Evolutionary conservation across 176 grass and related monocot genomes (phyloP).

Genomic region (Carex scoparia): DNA sequence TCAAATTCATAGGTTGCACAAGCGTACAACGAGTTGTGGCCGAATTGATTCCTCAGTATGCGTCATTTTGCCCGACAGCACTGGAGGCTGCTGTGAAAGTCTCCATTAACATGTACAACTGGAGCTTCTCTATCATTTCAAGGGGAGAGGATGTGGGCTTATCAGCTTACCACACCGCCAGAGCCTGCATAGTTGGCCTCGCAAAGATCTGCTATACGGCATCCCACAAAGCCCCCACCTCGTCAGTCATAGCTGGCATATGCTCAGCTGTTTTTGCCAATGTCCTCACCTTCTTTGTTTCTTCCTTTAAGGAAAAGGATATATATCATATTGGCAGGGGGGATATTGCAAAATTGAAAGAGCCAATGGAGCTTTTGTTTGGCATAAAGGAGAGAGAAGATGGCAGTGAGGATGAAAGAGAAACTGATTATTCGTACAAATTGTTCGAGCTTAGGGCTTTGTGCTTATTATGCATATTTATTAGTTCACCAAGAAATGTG

Average conservation of each 20-base stretch:
- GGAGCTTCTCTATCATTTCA: constrained; percentile 59
- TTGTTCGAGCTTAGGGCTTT: constrained; percentile 68
- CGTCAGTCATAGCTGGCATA: constrained; percentile 73
- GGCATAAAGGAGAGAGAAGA: constrained; percentile 48
- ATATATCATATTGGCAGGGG: constrained; percentile 51
- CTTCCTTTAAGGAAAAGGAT: constrained; percentile 79
- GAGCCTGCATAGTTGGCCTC: constrained; percentile 70
- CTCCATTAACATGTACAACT: constrained; percentile 83
- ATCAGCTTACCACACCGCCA: constrained; percentile 59
- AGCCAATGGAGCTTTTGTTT: constrained; percentile 46
- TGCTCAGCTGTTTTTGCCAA: constrained; percentile 62
- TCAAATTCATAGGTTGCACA: constrained; percentile 46
- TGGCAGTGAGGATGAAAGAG: constrained; percentile 19
- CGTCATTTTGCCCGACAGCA: constrained; percentile 75
- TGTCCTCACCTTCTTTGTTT: constrained; percentile 78
- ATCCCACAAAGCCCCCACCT: constrained; percentile 68
- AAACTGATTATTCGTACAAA: constrained; percentile 31
- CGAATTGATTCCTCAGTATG: constrained; percentile 82
- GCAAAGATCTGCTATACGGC: constrained; percentile 74
- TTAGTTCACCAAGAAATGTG: constrained; percentile 66
- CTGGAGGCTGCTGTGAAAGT: constrained; percentile 81
- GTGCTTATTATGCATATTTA: constrained; percentile 75
- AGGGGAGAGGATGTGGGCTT: constrained; percentile 44
- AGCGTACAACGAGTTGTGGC: constrained; percentile 72
- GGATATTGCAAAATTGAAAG: constrained; percentile 44